Base-by-base conservation (phyloP, 1,139 yeast species). In the Protomyces lactucae-debilis region DNA sequence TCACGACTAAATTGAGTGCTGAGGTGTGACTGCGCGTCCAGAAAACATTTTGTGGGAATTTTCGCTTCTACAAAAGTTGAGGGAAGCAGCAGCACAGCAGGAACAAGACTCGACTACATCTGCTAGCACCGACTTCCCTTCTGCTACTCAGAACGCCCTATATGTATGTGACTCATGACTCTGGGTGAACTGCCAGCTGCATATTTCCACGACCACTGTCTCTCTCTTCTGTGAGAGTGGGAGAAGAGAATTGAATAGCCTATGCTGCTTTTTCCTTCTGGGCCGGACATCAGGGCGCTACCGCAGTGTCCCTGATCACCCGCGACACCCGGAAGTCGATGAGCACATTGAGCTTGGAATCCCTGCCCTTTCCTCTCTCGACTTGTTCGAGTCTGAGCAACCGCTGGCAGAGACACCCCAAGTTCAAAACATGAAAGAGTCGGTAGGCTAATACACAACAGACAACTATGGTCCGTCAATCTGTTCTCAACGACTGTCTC, bases 401-500 rank as follows among this genome's bases (percentile, higher is more conserved):
- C 4, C 16, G 16, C 32, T 16, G 43, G 48, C 48, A 43, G 48
- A n/a, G 48, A 43, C 48, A 43, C 48, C 48, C 48, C 48, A 43
- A 43, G 48, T 43, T 43, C 48, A 16, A n/a, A 21, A 12, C 10
- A 18, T 4, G 12, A 43, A 18, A 43, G 8, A 12, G 23, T 43
- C 3, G 3, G 48, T 10, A 6, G 48, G 48, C 48, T 43, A 43
- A 43, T 43, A 43, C 48, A 16, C 23, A n/a, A 43, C 25, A 12
- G 16, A n/a, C 14, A 16, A 59, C 21, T 8, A 59, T 59, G 63
- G 63, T 59, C 43, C 43, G 63, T 39, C 63, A 59, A 59, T 93
- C 99, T 74, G 99, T 89, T 79, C 88, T 93, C 81, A 97, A 98
- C 76, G 99, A 93, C 83, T 98, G 99, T 78, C 88, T 93, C 78